Evolutionary conservation across 2,329 filamentous ascomycete species (phyloP).

Genomic region (Phaeomoniella chlamydospora): DNA sequence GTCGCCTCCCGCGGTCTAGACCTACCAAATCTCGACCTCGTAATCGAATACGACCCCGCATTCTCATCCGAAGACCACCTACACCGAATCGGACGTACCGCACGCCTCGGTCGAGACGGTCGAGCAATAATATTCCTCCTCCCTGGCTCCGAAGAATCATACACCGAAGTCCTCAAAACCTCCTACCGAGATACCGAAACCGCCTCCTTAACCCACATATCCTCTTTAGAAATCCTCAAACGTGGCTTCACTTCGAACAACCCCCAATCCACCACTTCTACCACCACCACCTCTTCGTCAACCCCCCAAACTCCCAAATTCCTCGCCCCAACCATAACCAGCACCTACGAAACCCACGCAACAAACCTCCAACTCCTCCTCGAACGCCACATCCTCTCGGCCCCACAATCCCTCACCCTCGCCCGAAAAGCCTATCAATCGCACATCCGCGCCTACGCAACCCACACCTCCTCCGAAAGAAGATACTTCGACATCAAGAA

Average conservation of each 20-base stretch:
- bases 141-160: constrained; percentile 83
- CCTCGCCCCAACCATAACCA: constrained; percentile 15
- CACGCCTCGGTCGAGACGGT: constrained; percentile 77
- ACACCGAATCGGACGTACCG: constrained; percentile 87
- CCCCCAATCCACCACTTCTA: constrained; percentile 10
- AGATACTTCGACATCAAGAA: constrained; percentile 82
- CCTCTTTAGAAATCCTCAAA: constrained; percentile 51
- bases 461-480: constrained; percentile 75
- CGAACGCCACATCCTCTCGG: constrained; percentile 50
- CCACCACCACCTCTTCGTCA: constrained; percentile 11
- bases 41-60: constrained; percentile 91
- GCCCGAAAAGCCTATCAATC: constrained; percentile 79
- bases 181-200: constrained; percentile 50
- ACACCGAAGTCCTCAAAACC: constrained; percentile 63
- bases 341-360: constrained; percentile 48
- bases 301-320: constrained; percentile 9
- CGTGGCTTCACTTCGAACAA: constrained; percentile 43
- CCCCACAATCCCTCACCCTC: constrained; percentile 45
- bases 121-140: constrained; percentile 80
- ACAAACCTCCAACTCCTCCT: constrained; percentile 54
- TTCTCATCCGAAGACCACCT: constrained; percentile 89
- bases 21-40: constrained; percentile 84
- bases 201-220: constrained; percentile 40
- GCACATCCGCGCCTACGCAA: constrained; percentile 88
- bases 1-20: constrained; percentile 92